A percentile compares a stretch with the other conserved stretches of the same genome.
Evolutionary conservation across 495 filamentous ascomycete genomes (phyloP).

Genomic region (Aspergillus campestris): DNA sequence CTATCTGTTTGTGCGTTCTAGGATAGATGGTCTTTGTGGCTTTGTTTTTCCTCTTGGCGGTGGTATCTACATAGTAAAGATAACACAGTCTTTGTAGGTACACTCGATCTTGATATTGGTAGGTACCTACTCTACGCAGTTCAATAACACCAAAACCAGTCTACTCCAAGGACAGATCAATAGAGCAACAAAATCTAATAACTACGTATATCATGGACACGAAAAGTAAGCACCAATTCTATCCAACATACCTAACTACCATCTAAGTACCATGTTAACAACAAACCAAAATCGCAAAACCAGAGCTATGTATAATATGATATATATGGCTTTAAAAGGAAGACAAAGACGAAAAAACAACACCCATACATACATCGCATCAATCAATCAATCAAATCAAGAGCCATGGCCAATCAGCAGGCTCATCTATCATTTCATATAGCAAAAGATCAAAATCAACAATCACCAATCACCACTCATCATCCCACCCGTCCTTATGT

Average conservation of each 20-base stretch:
- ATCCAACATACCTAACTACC: too few relatives aligned
- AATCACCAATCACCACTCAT: constrained; percentile 50
- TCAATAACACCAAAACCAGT: too few relatives aligned
- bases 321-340: neutral
- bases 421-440: neutral
- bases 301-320: too few relatives aligned
- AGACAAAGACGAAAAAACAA: constrained; percentile 2
- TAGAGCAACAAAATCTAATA: too few relatives aligned
- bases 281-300: too few relatives aligned
- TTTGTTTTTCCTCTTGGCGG: too few relatives aligned
- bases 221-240: neutral
- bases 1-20: too few relatives aligned
- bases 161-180: too few relatives aligned
- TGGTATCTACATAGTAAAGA: neutral
- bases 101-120: neutral
- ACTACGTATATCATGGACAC: neutral
- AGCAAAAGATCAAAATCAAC: neutral
- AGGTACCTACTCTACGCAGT: too few relatives aligned
- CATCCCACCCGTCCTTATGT: constrained; percentile 52
- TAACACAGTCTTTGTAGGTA: neutral
- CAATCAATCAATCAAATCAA: neutral
- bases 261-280: too few relatives aligned
- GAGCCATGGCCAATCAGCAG: neutral
- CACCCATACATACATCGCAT: constrained; percentile 5
- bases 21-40: too few relatives aligned